Base-by-base conservation (phyloP, 345 rosid genomes). In the Acer yangbiense region DNA sequence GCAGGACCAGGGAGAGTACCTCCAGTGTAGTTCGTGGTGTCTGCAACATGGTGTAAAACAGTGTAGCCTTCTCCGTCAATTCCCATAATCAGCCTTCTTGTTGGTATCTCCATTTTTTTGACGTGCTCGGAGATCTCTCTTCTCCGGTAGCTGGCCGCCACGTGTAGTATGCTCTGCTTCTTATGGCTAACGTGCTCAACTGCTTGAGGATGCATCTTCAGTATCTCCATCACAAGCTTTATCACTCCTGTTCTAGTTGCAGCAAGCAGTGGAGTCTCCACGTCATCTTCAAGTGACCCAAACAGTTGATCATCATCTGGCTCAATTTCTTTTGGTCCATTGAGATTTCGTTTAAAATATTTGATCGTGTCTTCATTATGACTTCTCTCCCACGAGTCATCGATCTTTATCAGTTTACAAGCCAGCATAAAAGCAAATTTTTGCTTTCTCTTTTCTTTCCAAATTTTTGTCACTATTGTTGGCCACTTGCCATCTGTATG, bases 41-140 rank as follows among this genome's bases (percentile, higher is more conserved):
- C 32, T 48, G 73, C 73, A 23, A 35, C 73, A 13, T 18, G 32
- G 17, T 69, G 73, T 41, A 69, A 48, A 48, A 69, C 11, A 35
- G 13, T 23, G 61, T 69, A 48, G 60, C 73, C n/a, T 0, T 48
- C 3, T 2, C 6, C 7, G 35, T 68, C 72, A 2, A 46, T 68
- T 21, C 35, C 57, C 14, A 12, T 9, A 17, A 46, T 54, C 48
- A 69, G 25, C 18, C 35, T 48, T 29, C 12, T 23, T 35, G 52
- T 69, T 25, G 60, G 39, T 69, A 25, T 7, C 16, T 48, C 0
- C 61, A 48, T 69, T 3, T 13, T 25, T 50, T 7, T 25, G 60
- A 14, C 41, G 8, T 2, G 6, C 8, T 25, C 0, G 21, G 50
- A 69, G 73, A 69, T 16, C 6, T 69, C 32, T 16, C 3, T 48